Percentiles rank a stretch among this genome's conserved stretches.
Evolutionary conservation across 2,329 filamentous ascomycete genomes (phyloP).

Genomic region (Lecanicillium sp.): DNA sequence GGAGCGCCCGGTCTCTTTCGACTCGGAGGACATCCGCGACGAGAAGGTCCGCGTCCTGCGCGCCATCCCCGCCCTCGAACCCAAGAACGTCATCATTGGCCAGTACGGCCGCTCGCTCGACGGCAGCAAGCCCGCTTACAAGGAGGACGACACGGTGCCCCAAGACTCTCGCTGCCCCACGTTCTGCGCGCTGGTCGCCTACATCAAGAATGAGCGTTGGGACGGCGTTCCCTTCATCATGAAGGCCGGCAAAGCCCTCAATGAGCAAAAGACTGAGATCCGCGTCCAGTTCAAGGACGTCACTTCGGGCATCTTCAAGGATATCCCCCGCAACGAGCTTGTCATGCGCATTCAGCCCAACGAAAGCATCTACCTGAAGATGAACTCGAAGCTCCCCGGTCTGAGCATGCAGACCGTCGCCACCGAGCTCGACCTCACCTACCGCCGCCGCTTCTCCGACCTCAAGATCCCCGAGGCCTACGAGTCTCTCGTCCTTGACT

Average conservation of each 20-base stretch:
- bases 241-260: conserved; percentile 97
- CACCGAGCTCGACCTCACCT: conserved; percentile 96
- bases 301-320: conserved; percentile 98
- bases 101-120: conserved; percentile 97
- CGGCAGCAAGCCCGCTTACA: conserved; percentile 93
- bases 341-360: conserved; percentile 99
- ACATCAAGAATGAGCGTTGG: conserved; percentile 99
- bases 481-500: conserved; percentile 94
- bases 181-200: conserved; percentile 93
- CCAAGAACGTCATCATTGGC: conserved; percentile 99
- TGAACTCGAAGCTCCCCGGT: conserved; percentile 99
- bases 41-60: conserved; percentile 97
- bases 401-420: conserved; percentile 99
- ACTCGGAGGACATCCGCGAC: conserved; percentile 94
- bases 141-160: conserved; percentile 96
- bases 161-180: conserved; percentile 97
- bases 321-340: conserved; percentile 97
- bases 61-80: conserved; percentile 88
- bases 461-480: conserved; percentile 99
- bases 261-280: conserved; percentile 99
- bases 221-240: conserved; percentile 98
- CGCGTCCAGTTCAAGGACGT: conserved; percentile 99
- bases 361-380: conserved; percentile 99
- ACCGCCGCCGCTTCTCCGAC: conserved; percentile 96
- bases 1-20: conserved; percentile 98